Evolutionary conservation across 768 basidiomycete genomes (phyloP), one percentile per base, ranked within the genome.

Genomic region (Porpolomopsis calyptriformis): DNA sequence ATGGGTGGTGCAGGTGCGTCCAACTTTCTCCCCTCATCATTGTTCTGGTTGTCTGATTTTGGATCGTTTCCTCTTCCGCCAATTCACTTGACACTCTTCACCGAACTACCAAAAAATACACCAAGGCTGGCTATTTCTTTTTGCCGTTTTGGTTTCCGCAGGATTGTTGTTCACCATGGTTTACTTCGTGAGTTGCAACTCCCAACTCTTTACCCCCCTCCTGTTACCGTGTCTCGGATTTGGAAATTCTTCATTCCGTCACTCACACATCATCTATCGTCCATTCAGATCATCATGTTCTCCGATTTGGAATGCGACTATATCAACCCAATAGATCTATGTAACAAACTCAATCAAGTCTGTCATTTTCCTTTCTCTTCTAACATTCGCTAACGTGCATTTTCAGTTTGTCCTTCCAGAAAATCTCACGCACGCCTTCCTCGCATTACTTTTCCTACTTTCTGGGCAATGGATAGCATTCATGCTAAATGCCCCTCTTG

Each of bases 261-360:
- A n/a, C n/a, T n/a, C n/a, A n/a, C n/a, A n/a, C n/a, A n/a, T n/a
- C n/a, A n/a, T n/a, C n/a, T n/a, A n/a, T n/a, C n/a, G n/a, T n/a
- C 34, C 23, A 19, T 37, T 18, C 25, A 98, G 94, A 97, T 99
- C 59, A 98, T 99, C 73, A 98, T 97, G 94, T 98, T 98, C 74
- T 96, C 92, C 36, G 96, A 98, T 70, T 71, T 98, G 61, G 94
- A 97, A 70, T 96, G 91, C 73, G 92, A 96, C 76, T 98, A 97
- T 70, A 94, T 98, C 74, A 99, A 99, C 68, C 96, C 96, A 43
- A 99, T 99, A 78, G 96, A 99, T 66, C 82, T 98, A 31, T 98
- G 96, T 70, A 98, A 98, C 70, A 97, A 96, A 73, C 82, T 98
- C 57, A 98, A 98, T 63, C 88, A 92, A 67, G 94, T 94, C 53